Base-by-base conservation (phyloP, 2,329 filamentous ascomycete species). In the Talaromyces verruculosus region DNA sequence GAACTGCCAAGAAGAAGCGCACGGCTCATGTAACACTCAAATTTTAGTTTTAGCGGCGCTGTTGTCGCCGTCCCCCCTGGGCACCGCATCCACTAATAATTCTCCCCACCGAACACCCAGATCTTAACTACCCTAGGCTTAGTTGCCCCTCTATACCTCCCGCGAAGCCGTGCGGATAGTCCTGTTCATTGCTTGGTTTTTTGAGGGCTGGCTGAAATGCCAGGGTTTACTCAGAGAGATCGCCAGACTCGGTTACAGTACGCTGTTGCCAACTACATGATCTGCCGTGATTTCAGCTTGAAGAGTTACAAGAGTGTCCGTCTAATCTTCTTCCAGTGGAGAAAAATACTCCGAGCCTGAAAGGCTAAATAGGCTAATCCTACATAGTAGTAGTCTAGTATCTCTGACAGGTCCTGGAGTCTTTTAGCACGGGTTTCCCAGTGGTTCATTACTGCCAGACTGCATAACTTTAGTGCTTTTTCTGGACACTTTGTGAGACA, bases 151-250 rank as follows among this genome's bases (percentile, higher is more conserved):
- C 43, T 62, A 62, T 51, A 33, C 41, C 60, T 62, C 45, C 60
- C 47, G 41, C 15, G 10, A 33, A 61, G 25, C 58, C 58, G 60
- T 51, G 59, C 59, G 41, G 30, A 47, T 25, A 30, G 5, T 22
- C 39, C 28, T 51, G 30, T n/a, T 22, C 13, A 11, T 28, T n/a
- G 5, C 45, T 15, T 17, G 13, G 45, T 22, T 17, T 10, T 25
- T 53, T 22, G 19, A 57, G 17, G 61, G 61, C 61, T 63, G 61
- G 61, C 61, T 63, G 61, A 63, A 63, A 37, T 45, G 22, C 49
- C 17, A 28, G 30, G 53, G 22, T 57, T 37, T 17, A 3, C 33
- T 53, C 25, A 33, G n/a, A 35, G 33, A 13, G 53, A 57, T 57
- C 53, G 33, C 8, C 53, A 39, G 49, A n/a, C 28, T 33, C 28